phyloP scores from a whole-genome alignment of 768 basidiomycete genomes.

The Rubroboletus pulcherrimus region DNA sequence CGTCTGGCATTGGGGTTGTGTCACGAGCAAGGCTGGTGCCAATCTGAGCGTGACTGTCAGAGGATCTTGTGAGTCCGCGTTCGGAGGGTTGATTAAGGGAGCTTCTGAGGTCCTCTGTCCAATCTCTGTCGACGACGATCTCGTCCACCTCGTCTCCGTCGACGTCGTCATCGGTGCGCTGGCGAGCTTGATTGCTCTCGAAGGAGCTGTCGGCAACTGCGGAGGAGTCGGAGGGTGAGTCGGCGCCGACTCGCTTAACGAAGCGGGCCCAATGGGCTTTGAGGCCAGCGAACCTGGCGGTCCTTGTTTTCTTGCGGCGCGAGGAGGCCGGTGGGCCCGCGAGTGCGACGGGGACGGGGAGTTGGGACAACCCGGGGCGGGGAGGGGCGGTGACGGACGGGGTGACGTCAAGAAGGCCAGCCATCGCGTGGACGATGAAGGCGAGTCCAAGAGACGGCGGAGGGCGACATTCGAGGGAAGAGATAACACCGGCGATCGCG shows the following conservation, averaged over 20 bases:
- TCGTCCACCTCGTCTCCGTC: conserved; percentile 53
- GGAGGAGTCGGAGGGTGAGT: conserved; percentile 55
- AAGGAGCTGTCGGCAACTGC: conserved; percentile 45
- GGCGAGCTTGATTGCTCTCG: conserved; percentile 36
- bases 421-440: conserved; percentile 8
- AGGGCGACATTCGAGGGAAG: conserved; percentile 1
- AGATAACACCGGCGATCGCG: background rate
- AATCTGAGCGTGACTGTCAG: conserved; percentile 37
- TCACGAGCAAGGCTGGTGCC: conserved; percentile 37
- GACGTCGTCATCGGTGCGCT: conserved; percentile 28
- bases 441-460: background rate
- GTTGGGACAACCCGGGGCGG: conserved; percentile 16
- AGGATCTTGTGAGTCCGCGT: conserved; percentile 46
- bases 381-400: conserved; percentile 4
- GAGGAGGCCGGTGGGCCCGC: conserved; percentile 19
- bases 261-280: conserved; percentile 48
- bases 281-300: conserved; percentile 37
- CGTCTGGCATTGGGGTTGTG: conserved; percentile 34
- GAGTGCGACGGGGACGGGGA: conserved; percentile 44
- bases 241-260: conserved; percentile 51
- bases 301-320: conserved; percentile 33
- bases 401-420: background rate
- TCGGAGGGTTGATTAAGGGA: conserved; percentile 53
- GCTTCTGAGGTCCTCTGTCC: conserved; percentile 58
- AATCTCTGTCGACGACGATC: conserved; percentile 71